Conservation (phyloP, 805 yeast genomes). For the Wickerhamomyces sydowiorum region DNA sequence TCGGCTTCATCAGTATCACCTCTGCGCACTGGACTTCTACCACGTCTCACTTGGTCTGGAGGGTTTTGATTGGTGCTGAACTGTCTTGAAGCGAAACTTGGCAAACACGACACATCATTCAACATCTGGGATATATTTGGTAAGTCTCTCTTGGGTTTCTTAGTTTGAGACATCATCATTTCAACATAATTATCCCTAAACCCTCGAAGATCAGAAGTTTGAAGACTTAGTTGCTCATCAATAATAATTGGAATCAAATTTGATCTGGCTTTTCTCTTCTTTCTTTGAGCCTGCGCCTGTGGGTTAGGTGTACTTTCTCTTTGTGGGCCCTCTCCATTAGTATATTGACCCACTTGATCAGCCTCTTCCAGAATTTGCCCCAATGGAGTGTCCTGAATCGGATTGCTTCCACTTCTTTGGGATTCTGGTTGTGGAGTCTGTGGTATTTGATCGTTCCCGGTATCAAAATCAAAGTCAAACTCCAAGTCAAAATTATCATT, state of each 20-base stretch:
- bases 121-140: background rate
- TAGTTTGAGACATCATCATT: slow-evolving; percentile 7
- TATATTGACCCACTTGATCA: background rate
- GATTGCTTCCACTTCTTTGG: background rate
- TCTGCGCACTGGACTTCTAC: slow-evolving; percentile 6
- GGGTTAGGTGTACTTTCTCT: background rate
- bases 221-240: slow-evolving; percentile 14
- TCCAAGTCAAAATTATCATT: slow-evolving; percentile 7
- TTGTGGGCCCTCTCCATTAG: background rate
- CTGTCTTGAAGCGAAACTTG: background rate
- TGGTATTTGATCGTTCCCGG: background rate
- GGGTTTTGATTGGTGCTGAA: background rate
- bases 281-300: background rate
- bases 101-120: background rate
- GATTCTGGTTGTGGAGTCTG: background rate
- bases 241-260: slow-evolving; percentile 1
- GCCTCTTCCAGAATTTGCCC: slow-evolving; percentile 3
- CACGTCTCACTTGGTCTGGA: slow-evolving; percentile 2
- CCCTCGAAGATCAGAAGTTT: slow-evolving; percentile 17
- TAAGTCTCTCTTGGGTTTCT: slow-evolving; percentile 1
- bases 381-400: background rate
- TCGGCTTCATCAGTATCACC: background rate
- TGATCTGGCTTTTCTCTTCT: slow-evolving; percentile 6
- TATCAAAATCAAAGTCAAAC: slow-evolving; percentile 7
- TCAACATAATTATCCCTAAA: slow-evolving; percentile 19